phyloP scores from a whole-genome alignment of 192 early-diverging fungal species.

The Radiomyces spectabilis region DNA sequence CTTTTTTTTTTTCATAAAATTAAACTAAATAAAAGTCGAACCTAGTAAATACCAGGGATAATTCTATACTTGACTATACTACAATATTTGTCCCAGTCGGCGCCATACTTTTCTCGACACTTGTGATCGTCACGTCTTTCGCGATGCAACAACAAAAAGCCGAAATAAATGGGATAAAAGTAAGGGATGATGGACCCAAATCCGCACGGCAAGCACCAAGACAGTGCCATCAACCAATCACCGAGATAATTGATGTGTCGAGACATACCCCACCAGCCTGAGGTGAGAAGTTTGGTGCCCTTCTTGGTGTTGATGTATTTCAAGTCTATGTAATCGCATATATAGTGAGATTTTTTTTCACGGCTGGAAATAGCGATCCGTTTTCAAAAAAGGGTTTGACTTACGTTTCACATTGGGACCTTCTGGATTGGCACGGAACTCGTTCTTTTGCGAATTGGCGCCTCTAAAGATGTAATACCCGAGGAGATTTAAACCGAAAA shows the following conservation, averaged over 20 bases:
- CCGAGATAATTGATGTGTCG: constrained; percentile 93
- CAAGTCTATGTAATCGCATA: constrained; percentile 39
- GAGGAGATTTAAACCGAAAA: constrained; percentile 49
- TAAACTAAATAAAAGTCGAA: no score
- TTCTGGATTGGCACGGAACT: constrained; percentile 68
- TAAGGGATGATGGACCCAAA: constrained; percentile 77
- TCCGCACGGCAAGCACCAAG: constrained; percentile 87
- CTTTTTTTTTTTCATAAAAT: not conserved
- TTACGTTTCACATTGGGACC: constrained; percentile 46
- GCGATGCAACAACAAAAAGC: constrained; percentile 83
- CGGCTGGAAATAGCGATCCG: no score
- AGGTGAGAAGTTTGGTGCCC: constrained; percentile 73
- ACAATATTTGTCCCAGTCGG: constrained; percentile 89
- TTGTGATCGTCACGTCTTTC: constrained; percentile 83
- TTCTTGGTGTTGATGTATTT: constrained; percentile 79
- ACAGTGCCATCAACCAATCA: constrained; percentile 89
- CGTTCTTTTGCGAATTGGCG: constrained; percentile 88
- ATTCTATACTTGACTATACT: constrained; percentile 74
- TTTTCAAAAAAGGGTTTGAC: not conserved
- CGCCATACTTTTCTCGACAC: constrained; percentile 88
- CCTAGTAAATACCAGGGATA: constrained; percentile 75
- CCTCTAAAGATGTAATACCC: constrained; percentile 85
- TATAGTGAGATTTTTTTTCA: not conserved
- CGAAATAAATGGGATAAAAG: constrained; percentile 93
- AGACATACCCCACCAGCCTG: constrained; percentile 93